Evolutionary conservation across 2,329 filamentous ascomycete genomes (phyloP), one percentile per base, ranked within the genome.

Genomic region (Hypoxylon sp.): DNA sequence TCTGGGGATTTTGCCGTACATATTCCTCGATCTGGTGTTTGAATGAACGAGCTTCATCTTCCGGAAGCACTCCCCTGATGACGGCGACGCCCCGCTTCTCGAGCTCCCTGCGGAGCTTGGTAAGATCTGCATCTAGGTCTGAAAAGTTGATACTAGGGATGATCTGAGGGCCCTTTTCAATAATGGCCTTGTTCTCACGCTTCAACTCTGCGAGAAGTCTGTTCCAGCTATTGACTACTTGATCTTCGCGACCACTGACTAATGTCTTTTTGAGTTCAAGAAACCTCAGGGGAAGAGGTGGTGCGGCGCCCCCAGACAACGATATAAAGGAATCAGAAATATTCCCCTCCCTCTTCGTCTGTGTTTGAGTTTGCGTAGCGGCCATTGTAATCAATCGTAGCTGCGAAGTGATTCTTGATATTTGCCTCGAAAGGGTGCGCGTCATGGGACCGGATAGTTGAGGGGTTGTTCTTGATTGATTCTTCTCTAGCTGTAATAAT

Each of bases 21-120:
- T 94, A 94, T 6, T 88, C 86, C 69, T 89, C 86, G 5, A 91
- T 81, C 66, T 90, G 85, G 7, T 82, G 82, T 79, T 94, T 94
- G 73, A 89, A 92, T 1, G 81, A 83, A 53, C 91, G 80, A 0
- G 91, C 91, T 76, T 91, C 87, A 1, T 81, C 78, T 71, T 89
- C 85, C 0, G 89, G 86, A 13, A 94, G 79, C 2, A 93, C 91
- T 11, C 88, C 88, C 48, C 87, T 84, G 22, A 94, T 83, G 1
- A 94, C 88, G 0, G 87, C 86, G 0, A 85, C 86, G 7, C 91
- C 91, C 1, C 90, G 83, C 72, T 89, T 88, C 66, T 82, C 80
- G 33, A 92, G 85, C 68, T 90, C 88, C 1, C 80, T 82, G 40
- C 78, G 79, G 7, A 82, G 55, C 0, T 56, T 66, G 6, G 68